Percentiles rank a stretch among this genome's conserved stretches.
phyloP scores from a whole-genome alignment of 2,329 filamentous ascomycete genomes.

The Paracoccidioides lutzii region DNA sequence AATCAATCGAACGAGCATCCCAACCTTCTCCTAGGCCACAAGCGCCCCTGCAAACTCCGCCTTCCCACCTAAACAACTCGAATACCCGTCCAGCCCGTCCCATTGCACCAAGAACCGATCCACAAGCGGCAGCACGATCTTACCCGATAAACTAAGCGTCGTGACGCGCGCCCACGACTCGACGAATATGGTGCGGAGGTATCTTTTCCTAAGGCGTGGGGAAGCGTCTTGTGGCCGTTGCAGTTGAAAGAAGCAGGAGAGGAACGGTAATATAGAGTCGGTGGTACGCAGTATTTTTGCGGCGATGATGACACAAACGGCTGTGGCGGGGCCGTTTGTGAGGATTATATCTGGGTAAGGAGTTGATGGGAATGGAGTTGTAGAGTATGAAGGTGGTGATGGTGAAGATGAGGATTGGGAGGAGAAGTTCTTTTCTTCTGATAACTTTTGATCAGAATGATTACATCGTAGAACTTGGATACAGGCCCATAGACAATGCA shows the following conservation, averaged over 20 bases:
- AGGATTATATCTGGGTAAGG: constrained; percentile 61
- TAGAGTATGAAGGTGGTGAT: constrained; percentile 12
- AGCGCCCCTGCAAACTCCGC: constrained; percentile 29
- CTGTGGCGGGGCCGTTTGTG: constrained; percentile 81
- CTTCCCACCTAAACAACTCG: constrained; percentile 26
- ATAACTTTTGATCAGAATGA: constrained; percentile 21
- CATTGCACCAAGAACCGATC: constrained; percentile 80
- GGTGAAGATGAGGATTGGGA: constrained; percentile 13
- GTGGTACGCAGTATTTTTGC: constrained; percentile 44
- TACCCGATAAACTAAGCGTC: constrained; percentile 72
- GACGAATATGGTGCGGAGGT: constrained; percentile 67
- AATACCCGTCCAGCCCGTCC: constrained; percentile 43
- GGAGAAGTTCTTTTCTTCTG: neutral
- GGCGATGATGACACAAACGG: constrained; percentile 58
- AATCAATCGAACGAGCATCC: neutral
- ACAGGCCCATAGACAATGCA: constrained; percentile 53
- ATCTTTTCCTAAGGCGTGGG: constrained; percentile 5
- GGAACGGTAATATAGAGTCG: constrained; percentile 16
- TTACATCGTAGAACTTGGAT: constrained; percentile 40
- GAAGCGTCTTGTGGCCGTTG: neutral
- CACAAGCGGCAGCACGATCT: constrained; percentile 57
- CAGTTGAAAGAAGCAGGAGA: constrained; percentile 7
- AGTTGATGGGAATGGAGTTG: neutral
- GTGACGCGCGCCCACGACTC: constrained; percentile 86
- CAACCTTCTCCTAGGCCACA: constrained; percentile 18